These are phyloP conservation scores for Arthrobotrys musiformis DNA, from an alignment of 2,329 filamentous ascomycete species.

Conservation along the genomic window DNA sequence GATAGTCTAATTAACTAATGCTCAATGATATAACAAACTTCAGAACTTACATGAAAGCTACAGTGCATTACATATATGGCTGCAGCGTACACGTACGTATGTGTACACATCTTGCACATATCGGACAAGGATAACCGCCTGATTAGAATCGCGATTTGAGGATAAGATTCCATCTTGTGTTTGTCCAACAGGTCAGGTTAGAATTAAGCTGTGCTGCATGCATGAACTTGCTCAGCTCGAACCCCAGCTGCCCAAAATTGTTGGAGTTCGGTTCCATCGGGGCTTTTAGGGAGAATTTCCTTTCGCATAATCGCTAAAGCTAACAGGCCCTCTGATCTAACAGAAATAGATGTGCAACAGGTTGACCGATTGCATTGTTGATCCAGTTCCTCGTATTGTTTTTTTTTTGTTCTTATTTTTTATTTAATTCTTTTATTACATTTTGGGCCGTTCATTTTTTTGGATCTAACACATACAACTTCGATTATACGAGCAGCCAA, in stretches of 20 bases:
- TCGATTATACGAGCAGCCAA: not conserved
- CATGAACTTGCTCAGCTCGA: constrained; percentile 15
- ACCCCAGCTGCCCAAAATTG: constrained; percentile 11
- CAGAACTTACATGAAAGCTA: constrained; percentile 1
- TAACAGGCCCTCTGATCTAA: not conserved
- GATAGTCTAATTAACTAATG: constrained; percentile 30
- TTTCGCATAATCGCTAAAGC: constrained; percentile 30
- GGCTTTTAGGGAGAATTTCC: constrained; percentile 32
- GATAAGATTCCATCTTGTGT: constrained; percentile 28
- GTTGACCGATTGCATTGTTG: constrained; percentile 22
- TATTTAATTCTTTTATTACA: too few relatives aligned
- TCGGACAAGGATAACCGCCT: constrained; percentile 16
- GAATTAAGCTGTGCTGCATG: constrained; percentile 41
- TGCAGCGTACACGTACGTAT: constrained; percentile 17
- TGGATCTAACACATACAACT: constrained; percentile 1
- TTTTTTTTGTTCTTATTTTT: too few relatives aligned
- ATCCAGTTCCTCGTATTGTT: not conserved
- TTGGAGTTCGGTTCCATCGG: constrained; percentile 40
- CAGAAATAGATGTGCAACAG: constrained; percentile 26
- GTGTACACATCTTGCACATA: not conserved
- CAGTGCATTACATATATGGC: constrained; percentile 5
- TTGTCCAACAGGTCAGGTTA: constrained; percentile 36
- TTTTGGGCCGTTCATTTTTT: too few relatives aligned
- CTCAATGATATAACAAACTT: constrained; percentile 8
- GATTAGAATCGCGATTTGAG: constrained; percentile 38